A percentile compares a stretch with the other conserved stretches of the same genome.
These are phyloP conservation scores for Inga laurina DNA, from an alignment of 306 rosid genomes.

Conservation along the genomic window DNA sequence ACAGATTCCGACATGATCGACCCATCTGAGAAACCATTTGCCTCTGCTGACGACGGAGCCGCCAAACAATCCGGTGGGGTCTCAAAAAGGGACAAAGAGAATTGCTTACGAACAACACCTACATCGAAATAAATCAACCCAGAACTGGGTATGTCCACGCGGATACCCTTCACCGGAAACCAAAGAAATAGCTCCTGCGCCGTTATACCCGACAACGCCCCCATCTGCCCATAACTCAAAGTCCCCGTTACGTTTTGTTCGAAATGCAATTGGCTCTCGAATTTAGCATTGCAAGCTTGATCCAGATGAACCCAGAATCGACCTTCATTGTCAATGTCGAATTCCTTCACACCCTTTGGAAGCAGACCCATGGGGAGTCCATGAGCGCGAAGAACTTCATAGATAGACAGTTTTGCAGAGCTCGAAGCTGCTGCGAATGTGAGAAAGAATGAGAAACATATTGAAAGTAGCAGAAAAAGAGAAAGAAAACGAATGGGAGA, in stretches of 20 bases:
- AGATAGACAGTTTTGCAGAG: slow-evolving; percentile 44
- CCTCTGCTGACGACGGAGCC: slow-evolving; percentile 28
- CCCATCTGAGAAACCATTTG: neutral
- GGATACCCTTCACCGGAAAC: slow-evolving; percentile 74
- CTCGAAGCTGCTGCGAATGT: neutral
- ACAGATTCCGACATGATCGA: neutral
- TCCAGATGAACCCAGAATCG: slow-evolving; percentile 63
- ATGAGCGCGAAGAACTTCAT: slow-evolving; percentile 58
- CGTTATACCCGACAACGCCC: slow-evolving; percentile 57
- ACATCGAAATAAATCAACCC: slow-evolving; percentile 86
- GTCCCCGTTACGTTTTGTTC: slow-evolving; percentile 73
- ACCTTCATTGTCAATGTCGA: slow-evolving; percentile 49
- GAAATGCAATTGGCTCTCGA: slow-evolving; percentile 82
- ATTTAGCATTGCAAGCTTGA: slow-evolving; percentile 86
- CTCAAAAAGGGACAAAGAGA: slow-evolving; percentile 77
- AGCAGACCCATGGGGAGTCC: slow-evolving; percentile 87
- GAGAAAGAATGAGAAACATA: neutral
- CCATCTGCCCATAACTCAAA: slow-evolving; percentile 65
- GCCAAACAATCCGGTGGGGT: slow-evolving; percentile 75
- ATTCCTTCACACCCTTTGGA: slow-evolving; percentile 67
- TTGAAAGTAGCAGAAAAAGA: neutral
- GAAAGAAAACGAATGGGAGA: neutral
- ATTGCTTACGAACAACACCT: slow-evolving; percentile 70
- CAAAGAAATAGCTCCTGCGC: slow-evolving; percentile 89
- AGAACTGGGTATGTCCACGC: slow-evolving; percentile 81